A percentile compares a stretch with the other conserved stretches of the same genome.
These are phyloP conservation scores for Pontederia crassipes DNA, from an alignment of 176 grass and related monocot genomes.

Conservation along the genomic window DNA sequence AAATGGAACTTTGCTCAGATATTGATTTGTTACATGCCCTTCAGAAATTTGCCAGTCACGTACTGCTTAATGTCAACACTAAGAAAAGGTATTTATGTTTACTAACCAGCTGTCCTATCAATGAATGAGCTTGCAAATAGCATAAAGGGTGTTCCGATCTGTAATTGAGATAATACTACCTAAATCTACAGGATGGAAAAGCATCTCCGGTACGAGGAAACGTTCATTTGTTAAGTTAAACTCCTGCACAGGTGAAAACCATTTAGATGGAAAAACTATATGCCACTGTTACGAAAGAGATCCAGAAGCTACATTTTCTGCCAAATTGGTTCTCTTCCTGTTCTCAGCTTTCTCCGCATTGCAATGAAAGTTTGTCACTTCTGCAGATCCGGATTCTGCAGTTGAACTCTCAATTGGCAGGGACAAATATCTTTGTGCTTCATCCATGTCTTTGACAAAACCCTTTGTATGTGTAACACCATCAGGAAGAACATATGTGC, in stretches of 20 bases:
- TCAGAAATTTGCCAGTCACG: too few species aligned
- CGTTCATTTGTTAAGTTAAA: conserved; percentile 88
- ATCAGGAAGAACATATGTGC: conserved; percentile 92
- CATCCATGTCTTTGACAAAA: conserved; percentile 68
- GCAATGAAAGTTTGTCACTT: conserved; percentile 4
- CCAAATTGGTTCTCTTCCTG: conserved; percentile 45
- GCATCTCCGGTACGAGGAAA: conserved; percentile 91
- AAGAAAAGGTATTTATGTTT: too few species aligned
- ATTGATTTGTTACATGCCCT: too few species aligned
- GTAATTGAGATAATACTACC: conserved; percentile 28
- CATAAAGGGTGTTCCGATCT: too few species aligned
- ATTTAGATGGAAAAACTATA: conserved; percentile 25
- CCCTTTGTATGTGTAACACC: conserved; percentile 80
- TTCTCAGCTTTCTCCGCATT: conserved; percentile 35
- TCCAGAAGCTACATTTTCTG: conserved; percentile 58
- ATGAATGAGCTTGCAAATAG: too few species aligned
- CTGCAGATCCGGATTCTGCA: conserved; percentile 11
- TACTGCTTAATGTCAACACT: too few species aligned
- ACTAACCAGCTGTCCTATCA: too few species aligned
- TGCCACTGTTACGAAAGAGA: neutral
- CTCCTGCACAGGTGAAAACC: conserved; percentile 39
- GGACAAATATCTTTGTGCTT: conserved; percentile 55
- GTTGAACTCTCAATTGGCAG: conserved; percentile 26
- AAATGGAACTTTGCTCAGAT: too few species aligned
- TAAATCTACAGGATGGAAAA: conserved; percentile 74